Evolutionary conservation across 768 basidiomycete species (phyloP), one percentile per base, ranked within the genome.

Genomic region (Boletus edulis): DNA sequence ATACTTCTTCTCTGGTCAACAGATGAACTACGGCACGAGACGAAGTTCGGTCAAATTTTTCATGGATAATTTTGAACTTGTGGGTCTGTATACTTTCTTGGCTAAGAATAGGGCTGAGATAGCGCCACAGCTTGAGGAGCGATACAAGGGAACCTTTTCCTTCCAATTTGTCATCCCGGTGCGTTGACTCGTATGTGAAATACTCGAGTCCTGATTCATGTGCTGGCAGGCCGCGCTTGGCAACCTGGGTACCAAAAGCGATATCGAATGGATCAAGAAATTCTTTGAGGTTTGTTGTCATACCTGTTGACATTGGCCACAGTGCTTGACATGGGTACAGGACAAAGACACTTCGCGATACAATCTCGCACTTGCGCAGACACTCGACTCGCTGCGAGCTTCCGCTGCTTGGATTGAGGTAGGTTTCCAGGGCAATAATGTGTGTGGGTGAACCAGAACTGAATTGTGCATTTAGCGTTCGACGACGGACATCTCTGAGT

Each of bases 271-370:
- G 20, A 78, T 84, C 14, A 78, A 79, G 49, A 79, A 72, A 5
- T 96, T 91, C 78, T 98, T 94, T 78, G 81, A 85, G 77, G 87
- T 85, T 68, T 69, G 72, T 55, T 42, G 39, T 48, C 40, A 22
- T 14, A 29, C 29, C 12, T 42, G 2, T 18, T 32, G 24, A 6
- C 29, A 43, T 38, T 31, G 14, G 31, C 27, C 13, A 8, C 14
- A 4, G 44, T 35, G n/a, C 37, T 57, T 6, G 51, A 44, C 13
- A 35, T 18, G 32, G 55, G 34, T 34, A 29, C 55, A 87, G 83
- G 76, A 76, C 66, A 87, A 83, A 71, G 84, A 90, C 69, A 83
- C 78, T 7, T 83, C 85, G 49, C 88, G 85, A 69, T 91, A 83
- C 72, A 74, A 78, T 61, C 74, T 86, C 67, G 73, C 78, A 3